Percentiles rank a stretch among this genome's conserved stretches.
phyloP scores from a whole-genome alignment of 179 eudicot species.

The Spinacia oleracea region DNA sequence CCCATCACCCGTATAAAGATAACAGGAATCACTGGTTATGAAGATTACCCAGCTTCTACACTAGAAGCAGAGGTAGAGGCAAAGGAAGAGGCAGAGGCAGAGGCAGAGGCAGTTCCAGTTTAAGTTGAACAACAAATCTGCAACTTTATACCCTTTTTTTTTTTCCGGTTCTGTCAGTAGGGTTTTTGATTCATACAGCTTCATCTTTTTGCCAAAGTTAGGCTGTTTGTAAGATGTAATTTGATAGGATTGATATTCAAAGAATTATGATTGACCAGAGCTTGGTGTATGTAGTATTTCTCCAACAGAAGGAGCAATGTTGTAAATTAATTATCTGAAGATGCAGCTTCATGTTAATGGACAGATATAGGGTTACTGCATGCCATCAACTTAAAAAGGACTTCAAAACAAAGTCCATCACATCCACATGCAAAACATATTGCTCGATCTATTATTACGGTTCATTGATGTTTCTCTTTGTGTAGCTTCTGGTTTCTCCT shows the following conservation, averaged over 20 bases:
- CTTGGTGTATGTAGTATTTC: conserved; percentile 21
- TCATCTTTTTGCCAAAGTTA: conserved; percentile 15
- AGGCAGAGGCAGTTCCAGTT: not conserved
- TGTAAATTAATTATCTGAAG: conserved; percentile 4
- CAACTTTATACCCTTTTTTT: not conserved
- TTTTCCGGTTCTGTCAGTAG: not conserved
- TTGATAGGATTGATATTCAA: conserved; percentile 14
- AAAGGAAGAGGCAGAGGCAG: not conserved
- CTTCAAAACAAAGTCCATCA: conserved; percentile 55
- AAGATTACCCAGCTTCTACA: conserved; percentile 61
- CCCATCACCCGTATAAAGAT: conserved; percentile 73
- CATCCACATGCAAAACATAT: conserved; percentile 34
- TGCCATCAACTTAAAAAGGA: conserved; percentile 47
- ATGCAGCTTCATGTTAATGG: no score
- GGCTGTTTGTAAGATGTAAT: conserved; percentile 23
- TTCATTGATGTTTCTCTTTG: conserved; percentile 7
- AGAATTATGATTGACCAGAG: conserved; percentile 12
- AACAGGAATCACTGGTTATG: conserved; percentile 70
- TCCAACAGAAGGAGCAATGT: not conserved
- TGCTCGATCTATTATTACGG: conserved; percentile 37
- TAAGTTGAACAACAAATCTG: not conserved
- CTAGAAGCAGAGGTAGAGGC: conserved; percentile 23
- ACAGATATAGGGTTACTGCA: no score
- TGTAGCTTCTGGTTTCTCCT: conserved; percentile 24
- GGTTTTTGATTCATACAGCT: conserved; percentile 19